These are phyloP conservation scores for Rhizophagus prolifer DNA, from an alignment of 192 early-diverging fungal species.

Conservation along the genomic window DNA sequence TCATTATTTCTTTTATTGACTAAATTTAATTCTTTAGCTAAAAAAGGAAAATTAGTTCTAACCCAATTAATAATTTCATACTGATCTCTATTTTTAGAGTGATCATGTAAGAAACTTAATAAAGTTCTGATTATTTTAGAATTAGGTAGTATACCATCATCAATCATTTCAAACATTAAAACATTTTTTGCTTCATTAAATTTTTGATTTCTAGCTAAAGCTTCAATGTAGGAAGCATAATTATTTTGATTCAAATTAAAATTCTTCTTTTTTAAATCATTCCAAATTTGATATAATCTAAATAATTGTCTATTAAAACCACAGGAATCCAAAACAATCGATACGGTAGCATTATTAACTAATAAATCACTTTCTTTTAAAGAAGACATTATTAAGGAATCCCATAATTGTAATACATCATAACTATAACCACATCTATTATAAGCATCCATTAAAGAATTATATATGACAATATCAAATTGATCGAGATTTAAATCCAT, in stretches of 20 bases:
- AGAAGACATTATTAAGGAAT: constrained; percentile 26
- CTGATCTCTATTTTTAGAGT: not conserved
- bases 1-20: constrained; percentile 21
- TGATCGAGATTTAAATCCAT: constrained; percentile 44
- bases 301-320: constrained; percentile 30
- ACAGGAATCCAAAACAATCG: constrained; percentile 44
- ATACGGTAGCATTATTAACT: constrained; percentile 38
- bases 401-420: constrained; percentile 41
- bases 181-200: constrained; percentile 25
- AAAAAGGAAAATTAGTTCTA: constrained; percentile 16
- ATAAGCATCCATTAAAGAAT: constrained; percentile 49
- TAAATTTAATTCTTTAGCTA: constrained; percentile 24
- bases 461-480: constrained; percentile 38
- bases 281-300: constrained; percentile 36
- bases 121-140: constrained; percentile 10
- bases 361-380: not conserved
- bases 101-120: constrained; percentile 24
- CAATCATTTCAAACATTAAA: constrained; percentile 14
- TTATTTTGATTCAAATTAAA: constrained; percentile 41
- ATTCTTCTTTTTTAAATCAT: constrained; percentile 20
- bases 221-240: constrained; percentile 45
- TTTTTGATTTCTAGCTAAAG: constrained; percentile 32
- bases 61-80: constrained; percentile 27
- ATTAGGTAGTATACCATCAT: not conserved
- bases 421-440: constrained; percentile 36